These are phyloP conservation scores for Solanum megistacrolobum DNA, from an alignment of 257 asterid species.

Conservation along the genomic window DNA sequence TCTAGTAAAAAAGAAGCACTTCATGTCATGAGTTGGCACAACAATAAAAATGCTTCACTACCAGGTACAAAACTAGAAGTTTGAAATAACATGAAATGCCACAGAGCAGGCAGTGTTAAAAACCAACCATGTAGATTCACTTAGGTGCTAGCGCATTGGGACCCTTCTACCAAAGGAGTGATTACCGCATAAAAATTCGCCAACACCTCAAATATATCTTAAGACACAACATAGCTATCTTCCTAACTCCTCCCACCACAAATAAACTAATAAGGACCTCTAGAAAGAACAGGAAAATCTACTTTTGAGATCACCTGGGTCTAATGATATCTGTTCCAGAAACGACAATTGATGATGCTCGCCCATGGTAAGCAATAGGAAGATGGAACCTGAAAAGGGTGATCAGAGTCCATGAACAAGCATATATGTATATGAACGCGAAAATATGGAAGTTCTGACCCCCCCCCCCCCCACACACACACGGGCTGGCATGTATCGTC, in stretches of 20 bases:
- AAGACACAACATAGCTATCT: background rate
- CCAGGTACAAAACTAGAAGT: background rate
- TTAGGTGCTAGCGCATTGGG: background rate
- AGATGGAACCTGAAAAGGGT: slow-evolving; percentile 66
- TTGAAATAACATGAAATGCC: background rate
- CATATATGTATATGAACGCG: background rate
- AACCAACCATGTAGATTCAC: background rate
- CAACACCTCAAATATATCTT: background rate
- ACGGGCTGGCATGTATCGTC: background rate
- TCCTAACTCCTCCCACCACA: background rate
- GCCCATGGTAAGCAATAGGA: slow-evolving; percentile 97
- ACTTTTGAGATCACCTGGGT: slow-evolving; percentile 58
- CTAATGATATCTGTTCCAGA: slow-evolving; percentile 85
- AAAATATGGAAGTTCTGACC: background rate
- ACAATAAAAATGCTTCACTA: background rate
- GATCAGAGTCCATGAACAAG: background rate
- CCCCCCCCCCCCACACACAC: background rate
- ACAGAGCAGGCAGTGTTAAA: background rate
- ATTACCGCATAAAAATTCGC: background rate
- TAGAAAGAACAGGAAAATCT: background rate
- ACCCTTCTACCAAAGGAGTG: background rate
- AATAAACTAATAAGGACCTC: background rate
- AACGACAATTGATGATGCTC: slow-evolving; percentile 88
- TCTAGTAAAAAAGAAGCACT: background rate
- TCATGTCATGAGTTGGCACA: background rate